phyloP scores from a whole-genome alignment of 176 grass and related monocot species.

The Phoenix roebelenii region DNA sequence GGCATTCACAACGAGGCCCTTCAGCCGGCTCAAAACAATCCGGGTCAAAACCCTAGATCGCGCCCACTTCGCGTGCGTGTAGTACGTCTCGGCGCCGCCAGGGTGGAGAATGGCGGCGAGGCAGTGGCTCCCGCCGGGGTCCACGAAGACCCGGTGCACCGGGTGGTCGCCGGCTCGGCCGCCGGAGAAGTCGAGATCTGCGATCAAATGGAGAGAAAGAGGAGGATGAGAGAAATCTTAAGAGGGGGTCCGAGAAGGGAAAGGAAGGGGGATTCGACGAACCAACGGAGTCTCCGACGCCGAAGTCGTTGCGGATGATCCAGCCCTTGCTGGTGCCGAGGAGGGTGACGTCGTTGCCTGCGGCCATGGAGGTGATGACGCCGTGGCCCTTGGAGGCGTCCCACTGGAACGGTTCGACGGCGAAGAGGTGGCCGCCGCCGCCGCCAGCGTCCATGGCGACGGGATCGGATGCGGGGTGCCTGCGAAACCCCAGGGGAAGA shows the following conservation, averaged over 20 bases:
- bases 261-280: not conserved
- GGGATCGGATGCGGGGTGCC: not conserved
- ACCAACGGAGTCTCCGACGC: constrained; percentile 54
- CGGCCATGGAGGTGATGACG: constrained; percentile 70
- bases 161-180: constrained; percentile 71
- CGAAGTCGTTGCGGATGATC: constrained; percentile 87
- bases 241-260: not conserved
- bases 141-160: constrained; percentile 88
- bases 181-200: constrained; percentile 70
- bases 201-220: not conserved
- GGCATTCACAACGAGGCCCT: constrained; percentile 65
- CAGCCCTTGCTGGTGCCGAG: constrained; percentile 87
- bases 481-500: not conserved
- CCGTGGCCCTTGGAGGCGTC: constrained; percentile 76
- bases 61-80: constrained; percentile 88
- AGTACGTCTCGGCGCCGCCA: constrained; percentile 66
- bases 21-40: constrained; percentile 34
- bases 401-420: constrained; percentile 73
- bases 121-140: constrained; percentile 85
- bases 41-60: constrained; percentile 38
- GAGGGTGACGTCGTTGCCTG: constrained; percentile 88
- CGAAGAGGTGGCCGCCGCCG: constrained; percentile 43
- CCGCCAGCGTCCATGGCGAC: constrained; percentile 5
- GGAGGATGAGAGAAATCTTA: too few relatives aligned
- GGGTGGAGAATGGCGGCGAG: constrained; percentile 63